Evolutionary conservation across 306 rosid genomes (phyloP), one percentile per base, ranked within the genome.

Genomic region (Quercus glauca): DNA sequence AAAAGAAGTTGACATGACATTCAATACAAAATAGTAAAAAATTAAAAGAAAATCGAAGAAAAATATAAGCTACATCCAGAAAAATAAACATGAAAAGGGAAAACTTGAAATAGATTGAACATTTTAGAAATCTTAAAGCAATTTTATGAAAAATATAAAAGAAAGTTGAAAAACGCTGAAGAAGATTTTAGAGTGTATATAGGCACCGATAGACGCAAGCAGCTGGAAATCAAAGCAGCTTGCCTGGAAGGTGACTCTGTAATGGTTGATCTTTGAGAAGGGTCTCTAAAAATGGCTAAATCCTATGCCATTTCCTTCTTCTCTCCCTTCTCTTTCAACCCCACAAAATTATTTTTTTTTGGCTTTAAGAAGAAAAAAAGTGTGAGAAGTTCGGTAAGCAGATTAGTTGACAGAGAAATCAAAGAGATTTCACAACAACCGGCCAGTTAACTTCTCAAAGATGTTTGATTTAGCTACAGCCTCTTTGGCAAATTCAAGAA

Each of bases 341-440:
- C 64, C 9, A 67, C n/a, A 26, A 31, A 12, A 1, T 8, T n/a
- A n/a, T n/a, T 37, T 6, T 37, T 41, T 8, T 8, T 8, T 41
- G 3, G 45, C 4, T 49, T 49, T 10, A 49, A 49, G 15, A 49
- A 49, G 15, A 3, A 1, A 2, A 6, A 61, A 0, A 19, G 74
- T 92, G 81, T 94, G 56, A 91, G 93, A 94, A 91, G 85, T 87
- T 92, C 94, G 94, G 98, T 94, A 91, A 92, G 96, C 98, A 94
- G 93, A 91, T 83, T n/a, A 72, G 85, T 85, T 76, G 94, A 94
- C 83, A 51, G 89, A 92, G 89, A 92, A 67, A 88, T 6, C 82
- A 52, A 52, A 49, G 11, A 76, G 78, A 82, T 71, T 82, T 73
- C 81, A 79, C 98, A 80, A 92, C 85, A 83, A 83, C 88, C 96